A percentile compares a stretch with the other conserved stretches of the same genome.
Evolutionary conservation across 192 early-diverging fungal species (phyloP).

Genomic region (Entomortierella beljakovae): DNA sequence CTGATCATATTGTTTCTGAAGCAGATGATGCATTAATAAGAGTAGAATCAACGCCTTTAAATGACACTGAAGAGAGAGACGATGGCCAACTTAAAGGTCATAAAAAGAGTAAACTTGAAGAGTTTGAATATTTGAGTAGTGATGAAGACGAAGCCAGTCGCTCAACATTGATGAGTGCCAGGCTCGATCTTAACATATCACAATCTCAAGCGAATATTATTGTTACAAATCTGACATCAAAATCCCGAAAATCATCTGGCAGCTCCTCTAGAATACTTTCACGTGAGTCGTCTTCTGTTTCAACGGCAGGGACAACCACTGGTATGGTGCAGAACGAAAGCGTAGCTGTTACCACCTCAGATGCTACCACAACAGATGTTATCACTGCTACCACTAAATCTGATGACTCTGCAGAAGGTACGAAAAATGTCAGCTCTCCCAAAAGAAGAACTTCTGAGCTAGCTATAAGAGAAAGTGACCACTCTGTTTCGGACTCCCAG

Average conservation of each 20-base stretch:
- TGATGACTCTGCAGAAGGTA: not conserved
- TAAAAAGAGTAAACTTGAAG: not conserved
- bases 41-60: not conserved
- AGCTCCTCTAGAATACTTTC: not conserved
- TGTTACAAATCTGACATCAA: not conserved
- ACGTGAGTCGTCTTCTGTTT: not conserved
- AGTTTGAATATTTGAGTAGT: constrained; percentile 14
- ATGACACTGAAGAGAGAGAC: not conserved
- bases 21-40: not conserved
- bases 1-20: too few species aligned
- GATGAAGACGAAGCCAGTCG: constrained; percentile 18
- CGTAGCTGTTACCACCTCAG: not conserved
- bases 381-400: not conserved
- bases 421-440: not conserved
- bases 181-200: constrained; percentile 15
- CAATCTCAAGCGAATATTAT: constrained; percentile 2
- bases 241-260: constrained; percentile 4
- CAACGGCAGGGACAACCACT: not conserved
- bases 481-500: not conserved
- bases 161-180: not conserved
- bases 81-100: not conserved
- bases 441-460: too few species aligned
- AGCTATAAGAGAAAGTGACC: not conserved
- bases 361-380: not conserved
- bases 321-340: not conserved